Conservation (phyloP, 768 basidiomycete species). For the Cubamyces lactineus region DNA sequence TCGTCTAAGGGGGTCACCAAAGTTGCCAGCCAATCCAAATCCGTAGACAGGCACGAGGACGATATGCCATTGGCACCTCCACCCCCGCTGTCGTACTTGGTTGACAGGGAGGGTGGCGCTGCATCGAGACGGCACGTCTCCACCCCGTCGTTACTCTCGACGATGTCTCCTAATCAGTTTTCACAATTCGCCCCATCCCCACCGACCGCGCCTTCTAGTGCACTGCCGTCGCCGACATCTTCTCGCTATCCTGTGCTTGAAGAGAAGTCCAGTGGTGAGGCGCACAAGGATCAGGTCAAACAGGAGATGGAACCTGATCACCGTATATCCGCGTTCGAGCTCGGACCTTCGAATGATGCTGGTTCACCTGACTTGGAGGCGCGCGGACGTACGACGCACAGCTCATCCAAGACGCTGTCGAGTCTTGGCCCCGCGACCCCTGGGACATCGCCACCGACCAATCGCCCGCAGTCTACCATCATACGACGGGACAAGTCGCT, state of each 20-base stretch:
- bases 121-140: conserved; percentile 62
- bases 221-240: conserved; percentile 75
- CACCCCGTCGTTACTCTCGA: conserved; percentile 68
- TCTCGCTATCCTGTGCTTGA: conserved; percentile 65
- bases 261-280: conserved; percentile 49
- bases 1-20: conserved; percentile 47
- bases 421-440: conserved; percentile 31
- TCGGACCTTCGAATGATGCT: conserved; percentile 36
- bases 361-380: conserved; percentile 22
- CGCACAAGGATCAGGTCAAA: conserved; percentile 44
- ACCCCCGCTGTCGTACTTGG: conserved; percentile 88
- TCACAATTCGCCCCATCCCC: conserved; percentile 70
- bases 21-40: conserved; percentile 41
- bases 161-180: conserved; percentile 56
- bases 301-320: conserved; percentile 48
- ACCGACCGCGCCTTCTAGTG: conserved; percentile 74
- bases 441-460: conserved; percentile 21
- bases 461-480: conserved; percentile 25
- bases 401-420: conserved; percentile 29
- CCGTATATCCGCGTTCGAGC: conserved; percentile 33
- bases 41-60: conserved; percentile 58
- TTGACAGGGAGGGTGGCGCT: conserved; percentile 53
- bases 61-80: conserved; percentile 85
- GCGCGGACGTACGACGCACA: conserved; percentile 32
- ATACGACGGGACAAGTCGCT: conserved; percentile 71